phyloP scores from a whole-genome alignment of 2,329 filamentous ascomycete genomes.

The Thielaviopsis cerberus region DNA sequence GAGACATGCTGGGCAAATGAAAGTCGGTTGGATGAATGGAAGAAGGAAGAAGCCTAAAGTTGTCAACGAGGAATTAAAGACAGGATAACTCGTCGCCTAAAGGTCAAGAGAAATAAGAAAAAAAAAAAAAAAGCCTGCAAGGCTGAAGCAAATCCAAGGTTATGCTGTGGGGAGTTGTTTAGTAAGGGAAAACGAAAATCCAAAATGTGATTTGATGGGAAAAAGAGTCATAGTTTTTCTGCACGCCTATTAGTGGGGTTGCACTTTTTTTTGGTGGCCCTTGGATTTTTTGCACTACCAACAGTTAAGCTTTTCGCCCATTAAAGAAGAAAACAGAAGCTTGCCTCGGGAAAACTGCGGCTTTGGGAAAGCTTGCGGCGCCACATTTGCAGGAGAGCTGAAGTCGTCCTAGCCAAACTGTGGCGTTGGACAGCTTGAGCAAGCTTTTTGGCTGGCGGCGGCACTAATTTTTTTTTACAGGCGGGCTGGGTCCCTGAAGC shows the following conservation, averaged over 20 bases:
- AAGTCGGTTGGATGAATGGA: constrained; percentile 21
- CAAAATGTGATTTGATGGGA: constrained; percentile 8
- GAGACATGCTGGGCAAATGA: constrained; percentile 51
- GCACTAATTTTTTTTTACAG: too few species aligned
- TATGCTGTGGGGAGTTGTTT: not conserved
- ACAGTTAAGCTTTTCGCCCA: not conserved
- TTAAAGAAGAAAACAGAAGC: not conserved
- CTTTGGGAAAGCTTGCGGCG: not conserved
- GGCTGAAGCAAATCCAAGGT: constrained; percentile 4
- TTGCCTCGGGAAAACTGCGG: not conserved
- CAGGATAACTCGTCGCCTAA: not conserved
- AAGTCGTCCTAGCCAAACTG: not conserved
- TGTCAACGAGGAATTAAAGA: not conserved
- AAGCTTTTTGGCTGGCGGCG: too few species aligned
- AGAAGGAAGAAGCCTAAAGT: not conserved
- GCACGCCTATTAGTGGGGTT: not conserved
- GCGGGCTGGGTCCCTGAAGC: too few species aligned
- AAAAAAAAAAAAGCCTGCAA: constrained; percentile 4
- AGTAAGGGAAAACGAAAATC: not conserved
- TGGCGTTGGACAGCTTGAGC: too few species aligned
- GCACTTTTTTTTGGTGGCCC: not conserved
- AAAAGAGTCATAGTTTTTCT: constrained; percentile 12
- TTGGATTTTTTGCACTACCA: not conserved
- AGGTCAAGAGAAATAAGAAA: not conserved
- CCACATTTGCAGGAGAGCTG: not conserved